Evolutionary conservation across 306 rosid species (phyloP), one percentile per base, ranked within the genome.

Genomic region (Ochetophila trinervis): DNA sequence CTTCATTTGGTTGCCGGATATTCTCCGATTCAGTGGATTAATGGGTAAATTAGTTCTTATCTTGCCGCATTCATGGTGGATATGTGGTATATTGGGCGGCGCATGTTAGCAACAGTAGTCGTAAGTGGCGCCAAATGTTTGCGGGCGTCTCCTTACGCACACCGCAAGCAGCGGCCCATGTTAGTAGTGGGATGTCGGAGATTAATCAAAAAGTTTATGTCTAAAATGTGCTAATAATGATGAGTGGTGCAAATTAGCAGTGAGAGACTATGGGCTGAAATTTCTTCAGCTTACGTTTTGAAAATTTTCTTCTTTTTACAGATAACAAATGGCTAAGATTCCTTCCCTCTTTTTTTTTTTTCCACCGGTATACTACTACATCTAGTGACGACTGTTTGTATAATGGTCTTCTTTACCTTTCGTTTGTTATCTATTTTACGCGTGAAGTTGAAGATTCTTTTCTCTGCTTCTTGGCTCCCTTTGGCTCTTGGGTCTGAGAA

Each of bases 371-470:
- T 48, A 56, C 53, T 63, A 59, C n/a, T 60, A 32, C 47, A 42
- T 52, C 55, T 24, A 44, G 52, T 60, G 51, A 66, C 57, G 68
- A 19, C 57, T 63, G 62, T 30, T 9, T 53, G 54, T 42, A 36
- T 72, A 27, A 17, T n/a, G 50, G 19, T 74, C 57, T 16, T 53
- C 18, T 60, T 47, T 58, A 17, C 65, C 52, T 65, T 58, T 7
- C 24, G 45, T 62, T 8, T 57, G 65, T 48, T 30, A 69, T 73
- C 70, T 57, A 90, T 86, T 80, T 82, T 64, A 58, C 74, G 91
- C 84, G 83, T 83, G 87, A 79, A 80, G 84, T 72, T 65, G 84
- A 68, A 81, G 87, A 79, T 77, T 84, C 88, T 74, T 56, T 68
- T 65, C 62, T 61, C 35, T 56, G 57, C 44, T 82, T 71, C 60